Conservation (phyloP, 495 filamentous ascomycete genomes). For the Aspergillus asperescens region DNA sequence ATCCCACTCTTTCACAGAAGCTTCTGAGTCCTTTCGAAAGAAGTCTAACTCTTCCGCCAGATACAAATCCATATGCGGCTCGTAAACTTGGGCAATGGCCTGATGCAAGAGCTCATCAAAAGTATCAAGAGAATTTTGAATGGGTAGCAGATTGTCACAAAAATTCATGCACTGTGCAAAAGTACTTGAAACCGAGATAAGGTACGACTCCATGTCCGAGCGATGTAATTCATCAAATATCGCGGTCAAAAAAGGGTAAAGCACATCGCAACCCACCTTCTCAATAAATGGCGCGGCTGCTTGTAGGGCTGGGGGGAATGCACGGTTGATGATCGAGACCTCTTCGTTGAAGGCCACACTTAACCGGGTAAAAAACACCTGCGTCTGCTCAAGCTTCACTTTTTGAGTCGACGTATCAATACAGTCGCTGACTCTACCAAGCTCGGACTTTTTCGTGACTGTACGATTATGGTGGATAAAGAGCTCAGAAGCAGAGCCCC, state of each 20-base stretch:
- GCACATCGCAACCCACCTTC: constrained; percentile 75
- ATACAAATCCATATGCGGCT: constrained; percentile 90
- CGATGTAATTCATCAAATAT: constrained; percentile 88
- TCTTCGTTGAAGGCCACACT: constrained; percentile 76
- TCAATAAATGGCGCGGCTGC: constrained; percentile 75
- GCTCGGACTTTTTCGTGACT: constrained; percentile 62
- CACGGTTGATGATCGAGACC: constrained; percentile 70
- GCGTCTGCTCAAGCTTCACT: constrained; percentile 71
- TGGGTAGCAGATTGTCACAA: constrained; percentile 58
- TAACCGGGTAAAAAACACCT: constrained; percentile 72
- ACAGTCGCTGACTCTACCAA: constrained; percentile 78
- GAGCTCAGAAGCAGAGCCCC: constrained; percentile 66
- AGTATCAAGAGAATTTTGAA: constrained; percentile 52
- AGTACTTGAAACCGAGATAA: constrained; percentile 79
- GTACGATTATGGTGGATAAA: constrained; percentile 87
- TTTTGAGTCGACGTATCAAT: constrained; percentile 56
- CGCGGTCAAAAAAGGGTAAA: constrained; percentile 79
- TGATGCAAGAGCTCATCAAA: constrained; percentile 53
- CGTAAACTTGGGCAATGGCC: constrained; percentile 67
- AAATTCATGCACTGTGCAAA: constrained; percentile 82
- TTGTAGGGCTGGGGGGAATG: constrained; percentile 72
- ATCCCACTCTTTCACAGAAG: constrained; percentile 79
- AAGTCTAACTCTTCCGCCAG: constrained; percentile 85
- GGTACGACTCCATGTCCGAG: constrained; percentile 66
- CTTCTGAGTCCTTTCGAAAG: constrained; percentile 70